phyloP scores from a whole-genome alignment of 441 rosid species.

The Pelargonium australe region DNA sequence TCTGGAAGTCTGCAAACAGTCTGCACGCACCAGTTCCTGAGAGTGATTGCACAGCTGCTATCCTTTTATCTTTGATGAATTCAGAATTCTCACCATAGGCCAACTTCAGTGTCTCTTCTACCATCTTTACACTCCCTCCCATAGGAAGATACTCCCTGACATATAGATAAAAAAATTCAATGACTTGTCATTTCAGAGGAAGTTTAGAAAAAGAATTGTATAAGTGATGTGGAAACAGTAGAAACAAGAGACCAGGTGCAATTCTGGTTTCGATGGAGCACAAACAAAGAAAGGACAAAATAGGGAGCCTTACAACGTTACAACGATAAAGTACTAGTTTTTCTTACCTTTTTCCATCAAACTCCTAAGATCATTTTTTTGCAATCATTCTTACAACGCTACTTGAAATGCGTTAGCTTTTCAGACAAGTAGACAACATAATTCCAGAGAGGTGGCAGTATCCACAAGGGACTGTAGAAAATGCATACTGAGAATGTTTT shows the following conservation, averaged over 20 bases:
- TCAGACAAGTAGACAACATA: background rate
- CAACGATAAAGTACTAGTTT: background rate
- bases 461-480: background rate
- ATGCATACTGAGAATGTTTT: background rate
- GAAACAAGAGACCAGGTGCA: background rate
- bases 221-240: background rate
- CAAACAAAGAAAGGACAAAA: background rate
- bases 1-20: constrained; percentile 90
- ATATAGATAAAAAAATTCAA: constrained; percentile 8
- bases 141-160: constrained; percentile 98
- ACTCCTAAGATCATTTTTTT: background rate
- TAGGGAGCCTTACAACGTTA: background rate
- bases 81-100: constrained; percentile 87
- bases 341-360: background rate
- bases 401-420: background rate
- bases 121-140: constrained; percentile 93
- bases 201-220: background rate
- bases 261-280: background rate
- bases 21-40: constrained; percentile 97
- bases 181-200: constrained; percentile 2
- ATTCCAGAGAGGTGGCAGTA: constrained; percentile 1
- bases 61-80: constrained; percentile 65
- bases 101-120: constrained; percentile 79
- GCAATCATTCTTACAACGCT: background rate
- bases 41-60: constrained; percentile 84